phyloP scores from a whole-genome alignment of 2,329 filamentous ascomycete genomes.

The Fusarium coffeatum region DNA sequence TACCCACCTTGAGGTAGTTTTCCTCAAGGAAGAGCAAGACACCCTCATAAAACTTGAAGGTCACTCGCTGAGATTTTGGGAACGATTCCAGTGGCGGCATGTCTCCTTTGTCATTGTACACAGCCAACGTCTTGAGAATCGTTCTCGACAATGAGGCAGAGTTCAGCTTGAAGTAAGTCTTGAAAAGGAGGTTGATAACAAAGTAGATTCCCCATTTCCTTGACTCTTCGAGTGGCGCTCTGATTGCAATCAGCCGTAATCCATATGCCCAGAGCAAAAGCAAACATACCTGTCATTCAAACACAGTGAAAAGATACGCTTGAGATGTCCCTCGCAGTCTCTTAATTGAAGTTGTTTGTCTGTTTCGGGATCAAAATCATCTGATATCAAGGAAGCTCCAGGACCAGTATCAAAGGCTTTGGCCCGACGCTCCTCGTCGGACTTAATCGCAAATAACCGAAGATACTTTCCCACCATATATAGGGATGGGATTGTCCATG shows the following conservation, averaged over 20 bases:
- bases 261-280: background rate
- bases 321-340: slow-evolving; percentile 90
- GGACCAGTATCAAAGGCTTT: slow-evolving; percentile 53
- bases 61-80: slow-evolving; percentile 90
- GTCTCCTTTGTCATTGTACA: slow-evolving; percentile 75
- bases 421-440: slow-evolving; percentile 75
- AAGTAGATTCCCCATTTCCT: slow-evolving; percentile 99
- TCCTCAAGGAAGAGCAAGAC: slow-evolving; percentile 95
- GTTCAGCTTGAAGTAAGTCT: slow-evolving; percentile 97
- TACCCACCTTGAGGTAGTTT: slow-evolving; percentile 79
- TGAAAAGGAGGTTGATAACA: slow-evolving; percentile 94
- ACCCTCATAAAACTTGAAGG: slow-evolving; percentile 95
- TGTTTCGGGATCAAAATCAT: slow-evolving; percentile 82
- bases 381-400: slow-evolving; percentile 68
- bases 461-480: slow-evolving; percentile 90
- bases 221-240: slow-evolving; percentile 85
- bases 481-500: slow-evolving; percentile 92
- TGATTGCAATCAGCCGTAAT: slow-evolving; percentile 17
- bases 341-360: slow-evolving; percentile 88
- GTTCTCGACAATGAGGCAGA: slow-evolving; percentile 90
- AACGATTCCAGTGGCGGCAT: slow-evolving; percentile 84
- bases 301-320: slow-evolving; percentile 91
- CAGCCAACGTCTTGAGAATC: slow-evolving; percentile 84
- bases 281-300: slow-evolving; percentile 80
- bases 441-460: slow-evolving; percentile 88